Conservation (phyloP, 495 filamentous ascomycete genomes). For the Baudoinia panamericana region DNA sequence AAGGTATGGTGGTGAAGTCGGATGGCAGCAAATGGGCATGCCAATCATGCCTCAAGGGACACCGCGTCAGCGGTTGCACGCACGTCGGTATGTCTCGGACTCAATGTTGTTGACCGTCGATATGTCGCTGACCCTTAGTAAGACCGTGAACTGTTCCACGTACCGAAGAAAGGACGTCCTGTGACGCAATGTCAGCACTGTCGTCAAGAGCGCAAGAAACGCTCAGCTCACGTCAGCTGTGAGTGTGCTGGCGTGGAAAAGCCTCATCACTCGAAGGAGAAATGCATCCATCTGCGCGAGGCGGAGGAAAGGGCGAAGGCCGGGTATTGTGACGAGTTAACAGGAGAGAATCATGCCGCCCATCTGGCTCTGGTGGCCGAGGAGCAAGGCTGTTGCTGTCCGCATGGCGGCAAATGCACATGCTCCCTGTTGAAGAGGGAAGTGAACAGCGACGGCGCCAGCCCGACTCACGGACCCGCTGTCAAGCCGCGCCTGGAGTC, state of each 20-base stretch:
- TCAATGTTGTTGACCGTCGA: too few relatives aligned
- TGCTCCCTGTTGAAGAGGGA: constrained; percentile 83
- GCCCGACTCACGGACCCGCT: constrained; percentile 15
- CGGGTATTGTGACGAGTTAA: constrained; percentile 30
- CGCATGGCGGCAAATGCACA: constrained; percentile 79
- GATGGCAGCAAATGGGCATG: constrained; percentile 34
- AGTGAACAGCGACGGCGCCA: constrained; percentile 30
- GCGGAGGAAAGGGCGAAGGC: constrained; percentile 24
- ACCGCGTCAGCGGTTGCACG: constrained; percentile 33
- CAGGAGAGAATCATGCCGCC: constrained; percentile 33
- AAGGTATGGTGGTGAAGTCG: constrained; percentile 20
- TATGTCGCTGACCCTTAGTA: constrained; percentile 7
- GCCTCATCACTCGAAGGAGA: constrained; percentile 48
- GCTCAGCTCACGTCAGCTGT: constrained; percentile 89
- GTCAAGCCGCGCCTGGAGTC: constrained; percentile 62
- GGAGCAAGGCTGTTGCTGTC: constrained; percentile 57
- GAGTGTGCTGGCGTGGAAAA: constrained; percentile 80
- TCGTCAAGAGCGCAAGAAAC: constrained; percentile 91
- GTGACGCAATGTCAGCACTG: constrained; percentile 98
- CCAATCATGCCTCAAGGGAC: constrained; percentile 32
- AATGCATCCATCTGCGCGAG: constrained; percentile 44
- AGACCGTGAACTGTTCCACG: constrained; percentile 90
- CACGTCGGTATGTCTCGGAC: constrained; percentile 29
- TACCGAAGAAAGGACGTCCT: constrained; percentile 96
- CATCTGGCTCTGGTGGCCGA: constrained; percentile 32